Base-by-base conservation (phyloP, 2,329 filamentous ascomycete species). In the Neophaeococcomyces mojaviensis region DNA sequence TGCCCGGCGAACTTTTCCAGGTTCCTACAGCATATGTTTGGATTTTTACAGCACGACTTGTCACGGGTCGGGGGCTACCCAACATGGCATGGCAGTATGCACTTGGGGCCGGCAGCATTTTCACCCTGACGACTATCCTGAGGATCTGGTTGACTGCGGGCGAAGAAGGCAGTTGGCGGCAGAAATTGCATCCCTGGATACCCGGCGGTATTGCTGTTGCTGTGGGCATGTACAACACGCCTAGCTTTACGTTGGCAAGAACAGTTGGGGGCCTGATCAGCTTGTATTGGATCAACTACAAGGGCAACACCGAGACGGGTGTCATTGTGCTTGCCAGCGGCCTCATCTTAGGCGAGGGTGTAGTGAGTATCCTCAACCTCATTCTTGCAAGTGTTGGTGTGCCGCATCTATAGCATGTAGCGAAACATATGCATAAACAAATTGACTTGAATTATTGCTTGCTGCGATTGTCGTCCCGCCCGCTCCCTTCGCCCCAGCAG, bases 161-260 rank as follows among this genome's bases (percentile, higher is more conserved):
- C 30, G 44, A 49, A n/a, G 46, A 50, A 12, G 51, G 49, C 15
- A 44, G 40, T 10, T 57, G 54, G 54, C 51, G 47, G 34, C 44
- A 43, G 3, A 46, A 39, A 10, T 41, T 58, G 20, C 54, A 57
- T 35, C 50, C 79, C 2, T 86, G 79, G 61, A 73, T 98, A 10
- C 92, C 92, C 0, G 90, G 92, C 5, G 92, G 92, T 0, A 96
- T 98, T 58, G 90, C 92, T 2, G 90, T 98, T 16, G 92, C 92
- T 32, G 88, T 96, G 58, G 89, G 92, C 39, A 98, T 98, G 81
- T 98, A 97, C 68, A 98, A 97, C 58, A 88, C 90, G 0, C 92
- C 92, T 0, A 94, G 88, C 0, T 98, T 98, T 61, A 98, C 92
- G 0, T 71, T 98, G 31, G 89, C 92, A 0, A 74, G 92, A 51